phyloP scores from a whole-genome alignment of 768 basidiomycete species.

The Lentinula guzmanii region DNA sequence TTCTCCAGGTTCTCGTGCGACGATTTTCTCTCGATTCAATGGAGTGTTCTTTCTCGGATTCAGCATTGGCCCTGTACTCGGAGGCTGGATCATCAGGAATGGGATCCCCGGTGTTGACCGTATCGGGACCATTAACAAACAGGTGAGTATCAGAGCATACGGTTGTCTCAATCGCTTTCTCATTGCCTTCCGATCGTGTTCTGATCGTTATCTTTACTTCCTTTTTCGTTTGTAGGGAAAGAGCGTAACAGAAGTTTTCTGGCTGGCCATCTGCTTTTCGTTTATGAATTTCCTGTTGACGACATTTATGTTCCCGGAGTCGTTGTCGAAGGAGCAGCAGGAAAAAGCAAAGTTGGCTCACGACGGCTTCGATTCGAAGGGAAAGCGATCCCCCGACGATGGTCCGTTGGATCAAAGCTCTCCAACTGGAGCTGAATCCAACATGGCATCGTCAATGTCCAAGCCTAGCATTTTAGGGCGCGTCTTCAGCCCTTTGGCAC shows the following conservation, averaged over 20 bases:
- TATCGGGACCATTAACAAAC: constrained; percentile 1
- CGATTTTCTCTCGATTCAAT: constrained; percentile 66
- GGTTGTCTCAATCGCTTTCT: not conserved
- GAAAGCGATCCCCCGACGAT: constrained; percentile 19
- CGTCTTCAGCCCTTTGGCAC: constrained; percentile 51
- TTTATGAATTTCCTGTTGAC: constrained; percentile 55
- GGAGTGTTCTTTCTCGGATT: constrained; percentile 78
- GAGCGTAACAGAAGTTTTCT: constrained; percentile 42
- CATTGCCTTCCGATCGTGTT: not conserved
- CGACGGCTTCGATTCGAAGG: constrained; percentile 11
- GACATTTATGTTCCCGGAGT: constrained; percentile 67
- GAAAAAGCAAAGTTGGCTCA: constrained; percentile 21
- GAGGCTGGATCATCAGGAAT: constrained; percentile 44
- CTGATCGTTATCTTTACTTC: not conserved
- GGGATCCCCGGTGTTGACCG: constrained; percentile 20
- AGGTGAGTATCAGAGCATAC: not conserved
- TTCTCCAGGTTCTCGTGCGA: constrained; percentile 72
- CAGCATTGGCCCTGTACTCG: constrained; percentile 73
- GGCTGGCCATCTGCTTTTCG: constrained; percentile 36
- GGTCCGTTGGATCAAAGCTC: constrained; percentile 3
- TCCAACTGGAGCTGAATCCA: not conserved
- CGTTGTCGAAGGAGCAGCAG: constrained; percentile 38
- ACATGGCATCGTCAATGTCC: not conserved
- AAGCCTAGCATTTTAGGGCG: constrained; percentile 25
- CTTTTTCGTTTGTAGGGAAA: constrained; percentile 5